Percentiles rank a stretch among this genome's conserved stretches.
Conservation (phyloP, 768 basidiomycete genomes). For the Dentipellis fragilis region DNA sequence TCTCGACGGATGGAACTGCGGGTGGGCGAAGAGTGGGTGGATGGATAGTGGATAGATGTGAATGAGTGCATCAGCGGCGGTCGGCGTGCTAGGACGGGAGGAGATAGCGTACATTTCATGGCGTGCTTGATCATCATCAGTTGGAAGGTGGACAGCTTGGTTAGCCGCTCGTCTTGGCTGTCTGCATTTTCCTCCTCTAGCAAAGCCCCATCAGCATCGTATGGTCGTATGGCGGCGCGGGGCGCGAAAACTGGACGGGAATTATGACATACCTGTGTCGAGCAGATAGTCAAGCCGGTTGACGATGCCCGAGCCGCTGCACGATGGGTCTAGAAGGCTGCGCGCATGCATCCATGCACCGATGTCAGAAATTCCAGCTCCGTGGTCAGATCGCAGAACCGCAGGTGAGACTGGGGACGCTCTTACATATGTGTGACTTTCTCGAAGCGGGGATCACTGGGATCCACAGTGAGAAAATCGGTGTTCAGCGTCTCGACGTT, state of each 20-base stretch:
- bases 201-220: too few relatives aligned
- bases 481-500: conserved; percentile 69
- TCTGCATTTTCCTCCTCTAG: conserved; percentile 46
- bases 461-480: conserved; percentile 81
- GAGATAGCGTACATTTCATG: conserved; percentile 64
- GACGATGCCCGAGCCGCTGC: conserved; percentile 89
- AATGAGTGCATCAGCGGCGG: not conserved
- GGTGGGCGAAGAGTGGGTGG: not conserved
- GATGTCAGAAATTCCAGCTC: not conserved
- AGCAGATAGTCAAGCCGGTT: conserved; percentile 82
- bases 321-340: conserved; percentile 91
- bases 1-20: conserved; percentile 63
- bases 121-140: conserved; percentile 88
- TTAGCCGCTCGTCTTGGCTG: conserved; percentile 57
- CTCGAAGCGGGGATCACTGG: conserved; percentile 48
- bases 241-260: not conserved
- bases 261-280: conserved; percentile 45
- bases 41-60: not conserved
- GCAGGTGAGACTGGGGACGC: not conserved
- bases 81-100: not conserved
- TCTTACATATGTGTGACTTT: conserved; percentile 81
- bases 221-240: conserved; percentile 4
- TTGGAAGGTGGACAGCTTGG: conserved; percentile 83
- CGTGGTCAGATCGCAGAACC: too few relatives aligned
- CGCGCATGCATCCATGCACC: not conserved